A percentile compares a stretch with the other conserved stretches of the same genome.
phyloP scores from a whole-genome alignment of 169 alveolate species.

The Cryptosporidium tyzzeri region DNA sequence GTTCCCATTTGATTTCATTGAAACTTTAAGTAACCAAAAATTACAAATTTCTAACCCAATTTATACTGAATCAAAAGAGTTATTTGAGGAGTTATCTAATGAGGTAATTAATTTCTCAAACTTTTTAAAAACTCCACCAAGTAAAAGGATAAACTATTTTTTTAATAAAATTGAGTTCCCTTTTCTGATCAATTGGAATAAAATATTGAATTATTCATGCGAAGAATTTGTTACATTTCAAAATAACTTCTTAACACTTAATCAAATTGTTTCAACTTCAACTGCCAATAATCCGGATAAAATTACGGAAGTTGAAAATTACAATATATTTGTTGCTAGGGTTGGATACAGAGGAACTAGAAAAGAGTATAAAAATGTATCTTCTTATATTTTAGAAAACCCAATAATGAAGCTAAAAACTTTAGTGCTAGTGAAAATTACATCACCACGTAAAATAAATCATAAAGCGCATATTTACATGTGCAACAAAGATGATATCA shows the following conservation, averaged over 20 bases:
- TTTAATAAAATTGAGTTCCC: constrained; percentile 66
- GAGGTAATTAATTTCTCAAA: constrained; percentile 15
- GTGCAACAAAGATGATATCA: constrained; percentile 26
- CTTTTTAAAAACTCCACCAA: constrained; percentile 50
- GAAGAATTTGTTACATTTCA: background rate
- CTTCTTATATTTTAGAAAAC: background rate
- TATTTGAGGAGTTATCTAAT: background rate
- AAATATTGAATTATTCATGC: background rate
- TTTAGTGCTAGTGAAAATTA: constrained; percentile 30
- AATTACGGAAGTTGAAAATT: constrained; percentile 2
- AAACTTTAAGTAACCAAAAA: constrained; percentile 53
- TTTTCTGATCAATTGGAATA: constrained; percentile 57
- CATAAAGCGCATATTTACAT: constrained; percentile 40
- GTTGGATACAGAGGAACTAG: constrained; percentile 53
- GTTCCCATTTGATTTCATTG: constrained; percentile 65
- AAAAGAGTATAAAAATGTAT: background rate
- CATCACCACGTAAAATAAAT: constrained; percentile 6
- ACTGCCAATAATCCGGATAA: background rate
- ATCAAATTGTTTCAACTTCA: background rate
- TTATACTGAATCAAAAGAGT: background rate
- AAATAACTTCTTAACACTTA: background rate
- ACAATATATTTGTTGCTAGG: constrained; percentile 29
- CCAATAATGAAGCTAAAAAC: background rate
- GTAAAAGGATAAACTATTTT: constrained; percentile 44
- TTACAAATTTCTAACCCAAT: constrained; percentile 5